A percentile compares a stretch with the other conserved stretches of the same genome.
Conservation (phyloP, 225 moss, liverwort and hornwort species). For the Climacium dendroides region DNA sequence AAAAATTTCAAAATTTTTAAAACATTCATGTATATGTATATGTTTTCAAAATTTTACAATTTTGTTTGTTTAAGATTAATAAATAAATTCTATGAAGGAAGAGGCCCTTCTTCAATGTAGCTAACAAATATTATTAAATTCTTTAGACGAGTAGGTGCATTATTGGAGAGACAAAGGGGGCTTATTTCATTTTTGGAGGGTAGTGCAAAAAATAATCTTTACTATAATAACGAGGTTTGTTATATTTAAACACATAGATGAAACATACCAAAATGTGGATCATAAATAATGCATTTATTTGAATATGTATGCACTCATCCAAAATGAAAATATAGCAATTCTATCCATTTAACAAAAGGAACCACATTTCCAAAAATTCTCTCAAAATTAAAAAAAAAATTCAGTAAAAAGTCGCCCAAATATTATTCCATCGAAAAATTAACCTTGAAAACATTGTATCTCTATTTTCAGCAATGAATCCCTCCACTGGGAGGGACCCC, state of each 20-base stretch:
- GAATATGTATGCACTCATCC: background rate
- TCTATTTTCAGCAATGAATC: background rate
- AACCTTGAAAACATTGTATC: background rate
- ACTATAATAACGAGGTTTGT: background rate
- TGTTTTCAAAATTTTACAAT: background rate
- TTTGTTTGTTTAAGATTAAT: background rate
- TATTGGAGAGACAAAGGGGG: no score
- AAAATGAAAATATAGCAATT: background rate
- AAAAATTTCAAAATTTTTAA: no score
- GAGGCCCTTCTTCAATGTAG: accelerated
- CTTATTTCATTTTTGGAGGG: no score
- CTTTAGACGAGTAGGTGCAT: background rate
- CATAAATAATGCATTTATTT: background rate
- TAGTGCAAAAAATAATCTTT: background rate
- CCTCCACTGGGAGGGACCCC: no score
- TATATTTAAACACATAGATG: no score
- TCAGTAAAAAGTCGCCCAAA: background rate
- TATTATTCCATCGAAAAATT: no score
- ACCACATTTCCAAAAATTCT: background rate
- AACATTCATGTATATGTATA: background rate
- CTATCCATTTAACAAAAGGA: accelerated
- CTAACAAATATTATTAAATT: background rate
- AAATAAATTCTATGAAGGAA: background rate
- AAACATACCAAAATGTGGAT: background rate
- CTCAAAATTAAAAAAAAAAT: no score